Evolutionary conservation across 148 eudicot genomes (phyloP), one percentile per base, ranked within the genome.

Genomic region (Rhododendron simsii): DNA sequence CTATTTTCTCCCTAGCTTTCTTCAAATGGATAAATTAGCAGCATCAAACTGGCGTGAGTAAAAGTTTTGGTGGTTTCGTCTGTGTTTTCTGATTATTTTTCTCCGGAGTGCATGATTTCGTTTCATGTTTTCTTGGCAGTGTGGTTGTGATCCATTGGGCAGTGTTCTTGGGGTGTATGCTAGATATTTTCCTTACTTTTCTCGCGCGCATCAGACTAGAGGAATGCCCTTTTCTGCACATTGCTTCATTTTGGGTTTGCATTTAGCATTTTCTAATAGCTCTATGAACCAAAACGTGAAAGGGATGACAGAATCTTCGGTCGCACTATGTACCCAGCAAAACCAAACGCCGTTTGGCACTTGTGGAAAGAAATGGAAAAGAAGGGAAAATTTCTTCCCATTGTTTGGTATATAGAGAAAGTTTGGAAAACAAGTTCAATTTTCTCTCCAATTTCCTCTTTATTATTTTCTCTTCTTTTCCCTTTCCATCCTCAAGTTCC

Each of bases 191-290:
- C 63, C 63, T 57, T 57, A 3, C 63, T 57, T 57, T 33, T 33
- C 33, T 1, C 33, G 1, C 33, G 33, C 33, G n/a, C n/a, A n/a
- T n/a, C n/a, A n/a, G n/a, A n/a, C n/a, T n/a, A n/a, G n/a, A n/a
- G n/a, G n/a, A n/a, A n/a, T n/a, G n/a, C n/a, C 9, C 44, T 63
- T 61, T 63, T 65, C 84, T 63, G 23, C 55, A 14, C 47, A 23
- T 83, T 41, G 84, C 76, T 83, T 65, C 23, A 35, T 47, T 71
- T 84, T 84, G n/a, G 45, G 35, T 14, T 16, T 47, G 63, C 76
- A 26, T 71, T 71, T 71, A 63, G 69, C 28, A 12, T 84, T 71
- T 23, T 55, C 74, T 71, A 48, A 48, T 15, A n/a, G 9, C n/a
- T 8, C 61, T 20, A 37, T 21, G 5, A 61, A 63, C 35, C 61